phyloP scores from a whole-genome alignment of 345 rosid genomes.

The Pistacia integerrima region DNA sequence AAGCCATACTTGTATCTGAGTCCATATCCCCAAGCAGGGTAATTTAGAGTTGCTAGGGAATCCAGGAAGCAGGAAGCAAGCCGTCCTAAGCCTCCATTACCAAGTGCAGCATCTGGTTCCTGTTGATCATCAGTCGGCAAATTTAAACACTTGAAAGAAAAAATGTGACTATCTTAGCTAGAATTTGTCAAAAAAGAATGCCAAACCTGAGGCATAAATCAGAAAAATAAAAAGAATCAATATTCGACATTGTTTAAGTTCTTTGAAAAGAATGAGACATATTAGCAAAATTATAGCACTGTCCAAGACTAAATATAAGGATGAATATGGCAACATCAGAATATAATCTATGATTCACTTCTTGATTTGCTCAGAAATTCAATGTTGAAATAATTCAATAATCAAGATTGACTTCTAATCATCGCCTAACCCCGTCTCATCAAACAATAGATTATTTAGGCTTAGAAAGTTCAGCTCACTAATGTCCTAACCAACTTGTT shows the following conservation, averaged over 20 bases:
- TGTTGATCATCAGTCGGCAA: constrained; percentile 12
- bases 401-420: too few relatives aligned
- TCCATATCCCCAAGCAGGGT: constrained; percentile 60
- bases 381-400: too few relatives aligned
- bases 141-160: background rate
- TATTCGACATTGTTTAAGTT: background rate
- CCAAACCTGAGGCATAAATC: background rate
- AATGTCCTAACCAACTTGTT: background rate
- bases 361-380: background rate
- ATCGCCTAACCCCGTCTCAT: too few relatives aligned
- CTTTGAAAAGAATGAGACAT: background rate
- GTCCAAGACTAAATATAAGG: background rate
- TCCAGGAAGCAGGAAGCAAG: constrained; percentile 59
- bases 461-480: background rate
- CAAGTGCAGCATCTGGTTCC: constrained; percentile 61
- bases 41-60: constrained; percentile 55
- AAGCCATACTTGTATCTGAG: constrained; percentile 52
- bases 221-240: background rate
- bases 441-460: background rate
- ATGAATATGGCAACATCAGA: background rate
- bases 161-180: background rate
- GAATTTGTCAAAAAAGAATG: too few relatives aligned
- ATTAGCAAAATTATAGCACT: too few relatives aligned
- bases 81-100: constrained; percentile 51
- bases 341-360: background rate